These are phyloP conservation scores for Hyphochytrium catenoides DNA, from an alignment of 352 stramenopile genomes.

Conservation along the genomic window DNA sequence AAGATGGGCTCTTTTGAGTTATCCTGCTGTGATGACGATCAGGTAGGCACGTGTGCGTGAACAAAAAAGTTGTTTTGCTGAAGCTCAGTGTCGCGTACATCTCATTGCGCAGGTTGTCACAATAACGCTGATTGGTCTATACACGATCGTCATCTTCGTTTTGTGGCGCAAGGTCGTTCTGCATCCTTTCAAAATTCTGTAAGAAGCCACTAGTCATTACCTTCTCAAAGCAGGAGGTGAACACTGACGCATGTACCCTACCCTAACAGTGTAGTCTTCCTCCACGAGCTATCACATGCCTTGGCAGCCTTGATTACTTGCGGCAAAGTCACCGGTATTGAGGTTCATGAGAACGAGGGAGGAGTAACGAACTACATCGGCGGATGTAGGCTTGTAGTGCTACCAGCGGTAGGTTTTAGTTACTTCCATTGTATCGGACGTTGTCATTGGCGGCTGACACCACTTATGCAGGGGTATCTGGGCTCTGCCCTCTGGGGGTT, in stretches of 20 bases:
- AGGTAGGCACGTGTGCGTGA: too few species aligned
- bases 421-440: neutral
- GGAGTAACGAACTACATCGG: constrained; percentile 54
- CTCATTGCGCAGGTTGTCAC: too few species aligned
- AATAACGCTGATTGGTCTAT: too few species aligned
- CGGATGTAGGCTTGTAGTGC: constrained; percentile 34
- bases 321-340: constrained; percentile 55
- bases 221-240: constrained; percentile 2
- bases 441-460: neutral
- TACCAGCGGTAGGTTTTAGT: constrained; percentile 23
- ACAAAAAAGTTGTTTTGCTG: too few species aligned
- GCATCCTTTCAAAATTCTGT: constrained; percentile 67
- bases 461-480: constrained; percentile 31
- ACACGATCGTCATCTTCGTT: too few species aligned
- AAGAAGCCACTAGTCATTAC: constrained; percentile 8
- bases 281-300: constrained; percentile 56
- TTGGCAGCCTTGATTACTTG: constrained; percentile 57
- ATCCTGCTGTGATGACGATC: too few species aligned
- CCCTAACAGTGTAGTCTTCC: constrained; percentile 44
- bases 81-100: too few species aligned
- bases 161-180: constrained; percentile 55
- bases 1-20: too few species aligned
- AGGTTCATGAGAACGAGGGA: constrained; percentile 61
- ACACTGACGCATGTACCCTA: neutral
- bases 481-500: constrained; percentile 62